Evolutionary conservation across 2,329 filamentous ascomycete species (phyloP), one percentile per base, ranked within the genome.

Genomic region (Neonectria ditissima): DNA sequence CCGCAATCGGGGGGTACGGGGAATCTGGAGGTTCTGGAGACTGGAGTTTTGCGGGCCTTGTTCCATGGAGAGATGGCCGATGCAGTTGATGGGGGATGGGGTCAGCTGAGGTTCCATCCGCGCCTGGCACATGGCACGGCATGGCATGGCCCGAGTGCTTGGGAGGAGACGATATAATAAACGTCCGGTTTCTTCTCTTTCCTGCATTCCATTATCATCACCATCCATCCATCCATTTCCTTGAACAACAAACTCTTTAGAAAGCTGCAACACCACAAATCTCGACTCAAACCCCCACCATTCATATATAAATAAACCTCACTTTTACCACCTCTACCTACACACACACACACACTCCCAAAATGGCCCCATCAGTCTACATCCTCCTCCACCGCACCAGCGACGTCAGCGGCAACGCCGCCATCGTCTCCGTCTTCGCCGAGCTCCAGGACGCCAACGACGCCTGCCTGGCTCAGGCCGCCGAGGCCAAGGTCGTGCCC

Each of bases 391-490:
- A 77, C 66, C 70, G 65, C 45, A 77, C 76, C 66, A 69, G 65
- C 45, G 78, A 79, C 68, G 65, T 65, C 26, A 62, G 53, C 51
- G 66, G 55, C 30, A 69, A 68, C 9, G 70, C 73, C 28, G 69
- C 68, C 47, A 68, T 80, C 28, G 62, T 75, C 32, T 76, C 74
- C 64, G 75, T 76, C 59, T 80, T 73, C 61, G 71, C 74, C 24
- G 70, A 73, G 26, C 71, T 80, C 8, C 68, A 74, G 11, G 78
- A 80, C 66, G 78, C 78, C 53, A 80, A 80, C 62, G 68, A 68
- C 16, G 74, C 76, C 30, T 79, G 75, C 41, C 62, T 76, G n/a
- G 59, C 67, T 30, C 66, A 75, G 5, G 77, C 74, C 10, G 55
- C 55, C 41, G 73, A 76, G 48, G 71, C 71, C 9, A 72, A 75